Conservation (phyloP, 2,329 filamentous ascomycete species). For the Aquanectria penicillioides region DNA sequence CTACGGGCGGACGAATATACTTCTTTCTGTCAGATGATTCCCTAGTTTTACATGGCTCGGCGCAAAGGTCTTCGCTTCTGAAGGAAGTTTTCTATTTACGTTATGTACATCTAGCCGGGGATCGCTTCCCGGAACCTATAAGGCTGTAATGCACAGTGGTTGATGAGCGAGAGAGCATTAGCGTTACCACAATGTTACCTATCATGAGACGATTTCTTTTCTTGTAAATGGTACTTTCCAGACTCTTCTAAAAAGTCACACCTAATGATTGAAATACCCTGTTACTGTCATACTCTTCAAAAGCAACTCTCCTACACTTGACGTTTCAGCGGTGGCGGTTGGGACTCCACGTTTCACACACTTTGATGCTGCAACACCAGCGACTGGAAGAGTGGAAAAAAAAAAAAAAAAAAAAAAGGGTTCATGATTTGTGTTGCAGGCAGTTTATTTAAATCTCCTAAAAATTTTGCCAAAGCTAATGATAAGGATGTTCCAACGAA, state of each 20-base stretch:
- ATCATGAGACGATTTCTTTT: not conserved
- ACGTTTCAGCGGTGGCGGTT: too few species aligned
- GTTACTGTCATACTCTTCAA: too few species aligned
- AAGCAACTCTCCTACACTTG: too few species aligned
- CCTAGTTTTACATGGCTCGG: constrained; percentile 7
- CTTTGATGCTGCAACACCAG: too few species aligned
- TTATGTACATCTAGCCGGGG: constrained; percentile 22
- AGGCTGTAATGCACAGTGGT: not conserved
- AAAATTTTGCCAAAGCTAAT: too few species aligned
- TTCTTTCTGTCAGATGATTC: not conserved
- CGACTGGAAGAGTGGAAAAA: too few species aligned
- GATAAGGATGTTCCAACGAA: too few species aligned
- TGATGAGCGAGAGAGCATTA: constrained; percentile 7
- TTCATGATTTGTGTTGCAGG: too few species aligned
- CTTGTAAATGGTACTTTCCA: not conserved
- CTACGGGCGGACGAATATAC: constrained; percentile 2
- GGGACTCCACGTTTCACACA: too few species aligned
- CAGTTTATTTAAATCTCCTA: too few species aligned
- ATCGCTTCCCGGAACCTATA: not conserved
- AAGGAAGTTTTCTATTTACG: constrained; percentile 16
- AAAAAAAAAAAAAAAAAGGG: too few species aligned
- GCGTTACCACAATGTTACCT: not conserved
- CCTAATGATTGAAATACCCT: too few species aligned
- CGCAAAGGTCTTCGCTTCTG: constrained; percentile 17
- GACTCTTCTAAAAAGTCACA: not conserved